Conservation (phyloP, 768 basidiomycete species). For the Suillus luteus region DNA sequence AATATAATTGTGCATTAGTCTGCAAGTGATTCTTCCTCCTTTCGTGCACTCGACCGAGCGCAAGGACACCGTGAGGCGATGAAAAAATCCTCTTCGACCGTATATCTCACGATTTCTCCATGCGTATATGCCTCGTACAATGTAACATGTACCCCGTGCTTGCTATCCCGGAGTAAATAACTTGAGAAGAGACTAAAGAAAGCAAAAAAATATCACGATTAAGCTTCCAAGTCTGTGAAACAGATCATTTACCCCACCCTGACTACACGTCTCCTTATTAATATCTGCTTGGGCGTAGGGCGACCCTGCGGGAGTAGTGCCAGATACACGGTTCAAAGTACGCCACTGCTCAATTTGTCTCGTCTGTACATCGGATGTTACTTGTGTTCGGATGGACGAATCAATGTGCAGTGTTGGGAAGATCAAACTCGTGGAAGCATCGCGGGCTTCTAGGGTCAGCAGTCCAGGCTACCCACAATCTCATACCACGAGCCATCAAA, state of each 20-base stretch:
- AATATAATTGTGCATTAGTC: neutral
- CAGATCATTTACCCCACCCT: neutral
- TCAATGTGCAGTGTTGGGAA: neutral
- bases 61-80: slow-evolving; percentile 1
- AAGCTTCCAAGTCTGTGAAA: neutral
- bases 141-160: too few relatives aligned
- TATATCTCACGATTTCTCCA: slow-evolving; percentile 4
- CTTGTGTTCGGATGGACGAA: neutral
- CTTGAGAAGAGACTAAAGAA: neutral
- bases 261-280: neutral
- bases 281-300: slow-evolving; percentile 7
- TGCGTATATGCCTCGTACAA: neutral
- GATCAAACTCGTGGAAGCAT: slow-evolving; percentile 8
- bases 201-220: neutral
- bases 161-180: neutral
- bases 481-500: neutral
- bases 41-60: neutral
- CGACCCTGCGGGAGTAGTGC: neutral
- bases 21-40: neutral
- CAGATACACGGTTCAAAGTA: neutral
- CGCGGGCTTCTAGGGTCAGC: slow-evolving; percentile 3
- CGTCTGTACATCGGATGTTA: neutral
- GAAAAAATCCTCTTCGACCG: neutral
- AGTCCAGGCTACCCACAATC: slow-evolving; percentile 8
- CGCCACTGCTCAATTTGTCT: neutral